Conservation (phyloP, 257 asterid genomes). For the Solanum pimpinellifolium region DNA sequence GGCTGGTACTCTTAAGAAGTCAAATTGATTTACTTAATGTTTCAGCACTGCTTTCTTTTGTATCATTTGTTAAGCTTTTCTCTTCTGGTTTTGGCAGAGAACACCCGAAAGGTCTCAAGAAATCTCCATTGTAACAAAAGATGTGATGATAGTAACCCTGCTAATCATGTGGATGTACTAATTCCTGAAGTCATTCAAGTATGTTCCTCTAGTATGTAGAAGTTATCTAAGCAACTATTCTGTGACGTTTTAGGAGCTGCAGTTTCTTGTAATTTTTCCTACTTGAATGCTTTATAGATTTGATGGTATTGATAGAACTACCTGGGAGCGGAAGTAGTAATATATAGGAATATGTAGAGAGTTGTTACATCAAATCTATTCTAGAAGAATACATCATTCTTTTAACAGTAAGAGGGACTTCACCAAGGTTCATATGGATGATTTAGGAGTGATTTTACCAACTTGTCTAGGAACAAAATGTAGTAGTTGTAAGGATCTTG, state of each 20-base stretch:
- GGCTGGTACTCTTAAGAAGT: conserved; percentile 59
- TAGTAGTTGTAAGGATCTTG: background rate
- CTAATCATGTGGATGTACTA: conserved; percentile 72
- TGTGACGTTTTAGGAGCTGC: background rate
- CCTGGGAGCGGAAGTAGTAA: background rate
- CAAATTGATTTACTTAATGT: background rate
- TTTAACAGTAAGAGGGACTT: background rate
- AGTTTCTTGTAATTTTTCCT: background rate
- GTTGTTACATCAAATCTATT: background rate
- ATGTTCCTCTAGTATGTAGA: conserved; percentile 4
- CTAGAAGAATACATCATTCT: background rate
- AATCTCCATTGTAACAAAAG: conserved; percentile 60
- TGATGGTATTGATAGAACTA: background rate
- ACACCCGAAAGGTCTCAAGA: conserved; percentile 63
- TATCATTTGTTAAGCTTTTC: background rate
- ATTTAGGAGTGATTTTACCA: background rate
- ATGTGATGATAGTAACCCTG: conserved; percentile 18
- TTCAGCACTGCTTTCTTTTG: background rate
- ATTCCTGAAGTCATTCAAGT: conserved; percentile 92
- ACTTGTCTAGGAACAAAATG: background rate
- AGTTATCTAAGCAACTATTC: background rate
- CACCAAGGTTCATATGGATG: background rate
- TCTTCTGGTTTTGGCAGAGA: conserved; percentile 43
- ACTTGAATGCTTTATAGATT: background rate
- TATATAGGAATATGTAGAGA: background rate